Percentiles rank a stretch among this genome's conserved stretches.
Conservation (phyloP, 768 basidiomycete species). For the Steccherinum ochraceum region DNA sequence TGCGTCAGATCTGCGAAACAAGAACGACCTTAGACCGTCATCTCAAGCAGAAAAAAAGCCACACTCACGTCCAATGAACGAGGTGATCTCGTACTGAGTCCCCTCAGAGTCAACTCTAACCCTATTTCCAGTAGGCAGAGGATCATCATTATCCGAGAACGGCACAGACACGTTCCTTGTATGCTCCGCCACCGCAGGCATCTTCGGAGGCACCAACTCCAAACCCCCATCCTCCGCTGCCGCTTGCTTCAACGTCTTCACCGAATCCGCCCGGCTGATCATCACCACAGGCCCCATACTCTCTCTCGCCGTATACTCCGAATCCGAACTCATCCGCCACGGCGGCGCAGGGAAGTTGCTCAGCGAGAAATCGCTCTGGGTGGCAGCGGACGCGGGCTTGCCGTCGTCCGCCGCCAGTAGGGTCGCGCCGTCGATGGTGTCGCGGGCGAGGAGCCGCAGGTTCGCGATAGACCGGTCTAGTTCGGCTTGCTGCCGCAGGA, state of each 20-base stretch:
- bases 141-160: slow-evolving; percentile 2
- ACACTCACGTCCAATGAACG: slow-evolving; percentile 53
- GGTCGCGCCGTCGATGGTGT: slow-evolving; percentile 15
- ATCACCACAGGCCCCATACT: slow-evolving; percentile 3
- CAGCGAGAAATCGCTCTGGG: slow-evolving; percentile 53
- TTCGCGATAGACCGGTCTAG: slow-evolving; percentile 60
- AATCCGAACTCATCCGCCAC: slow-evolving; percentile 14
- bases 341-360: slow-evolving; percentile 69
- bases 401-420: slow-evolving; percentile 8
- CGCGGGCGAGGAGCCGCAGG: slow-evolving; percentile 35
- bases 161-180: slow-evolving; percentile 9
- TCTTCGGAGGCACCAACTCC: slow-evolving; percentile 16
- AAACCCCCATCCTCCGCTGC: too few species aligned
- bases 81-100: slow-evolving; percentile 66
- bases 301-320: not conserved
- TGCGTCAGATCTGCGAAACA: slow-evolving; percentile 26
- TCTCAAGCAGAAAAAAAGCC: not conserved
- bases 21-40: not conserved
- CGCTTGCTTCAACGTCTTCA: not conserved
- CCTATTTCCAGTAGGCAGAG: slow-evolving; percentile 4
- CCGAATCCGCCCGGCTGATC: not conserved
- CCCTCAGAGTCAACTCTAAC: slow-evolving; percentile 35
- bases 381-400: slow-evolving; percentile 13
- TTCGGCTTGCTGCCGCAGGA: slow-evolving; percentile 56
- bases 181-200: slow-evolving; percentile 17